Evolutionary conservation across 345 rosid genomes (phyloP), one percentile per base, ranked within the genome.

Genomic region (Noccaea caerulescens): DNA sequence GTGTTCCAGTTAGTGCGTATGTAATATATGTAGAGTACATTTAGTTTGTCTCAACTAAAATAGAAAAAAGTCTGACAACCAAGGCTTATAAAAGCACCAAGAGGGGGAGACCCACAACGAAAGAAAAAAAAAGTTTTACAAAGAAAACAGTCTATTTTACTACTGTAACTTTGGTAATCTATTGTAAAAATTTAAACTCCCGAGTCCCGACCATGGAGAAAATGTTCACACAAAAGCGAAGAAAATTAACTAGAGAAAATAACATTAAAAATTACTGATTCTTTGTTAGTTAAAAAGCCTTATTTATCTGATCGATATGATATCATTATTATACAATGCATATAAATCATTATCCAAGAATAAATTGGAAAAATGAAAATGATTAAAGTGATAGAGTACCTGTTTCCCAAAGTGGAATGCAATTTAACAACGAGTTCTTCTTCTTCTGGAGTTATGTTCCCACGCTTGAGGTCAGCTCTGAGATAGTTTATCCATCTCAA

Each of bases 401-500:
- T 84, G 68, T 93, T 93, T 9, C 98, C 97, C 72, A 88, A 51
- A 12, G 91, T 66, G 14, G 90, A 76, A 66, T 79, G 98, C 80
- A 93, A 60, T 55, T 81, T 85, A 47, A 84, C 74, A 71, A 93
- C 83, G 60, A 80, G 41, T 9, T 84, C 88, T 49, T 90, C 97
- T 71, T 93, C 98, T 63, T 77, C 80, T 0, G 77, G 3, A 5
- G 94, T 72, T 20, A 93, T 85, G 49, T 86, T 88, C 23, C 98
- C 97, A 27, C 98, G 84, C 77, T 83, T 93, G 71, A 93, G 63
- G 73, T 90, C 97, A 4, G 80, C 55, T 81, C 83, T 83, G 60
- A 93, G 68, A 76, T 93, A 90, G 54, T 93, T 93, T 52, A 88
- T 84, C 98, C 98, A 93, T 75, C 98, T 77, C 71, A 93, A 77